A percentile compares a stretch with the other conserved stretches of the same genome.
Evolutionary conservation across 2,329 filamentous ascomycete species (phyloP).

Genomic region (Venturia asperata): DNA sequence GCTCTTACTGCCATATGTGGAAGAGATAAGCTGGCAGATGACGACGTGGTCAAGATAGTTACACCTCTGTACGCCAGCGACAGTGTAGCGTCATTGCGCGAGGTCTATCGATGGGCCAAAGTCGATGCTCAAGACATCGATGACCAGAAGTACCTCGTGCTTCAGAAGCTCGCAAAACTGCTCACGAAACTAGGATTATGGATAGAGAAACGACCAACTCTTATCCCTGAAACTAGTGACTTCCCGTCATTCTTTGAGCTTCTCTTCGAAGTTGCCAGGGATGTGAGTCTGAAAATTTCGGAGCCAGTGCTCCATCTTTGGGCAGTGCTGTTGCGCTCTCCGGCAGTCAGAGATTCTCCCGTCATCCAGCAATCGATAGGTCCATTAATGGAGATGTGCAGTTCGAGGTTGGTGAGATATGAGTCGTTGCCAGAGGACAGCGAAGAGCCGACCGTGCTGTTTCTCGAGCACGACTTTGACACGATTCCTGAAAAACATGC

Average conservation of each 20-base stretch:
- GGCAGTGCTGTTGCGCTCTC: slow-evolving; percentile 71
- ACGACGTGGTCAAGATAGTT: slow-evolving; percentile 71
- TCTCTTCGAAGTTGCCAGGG: slow-evolving; percentile 70
- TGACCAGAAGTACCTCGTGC: slow-evolving; percentile 83
- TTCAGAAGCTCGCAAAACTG: slow-evolving; percentile 93
- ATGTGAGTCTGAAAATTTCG: slow-evolving; percentile 83
- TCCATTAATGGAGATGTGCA: slow-evolving; percentile 74
- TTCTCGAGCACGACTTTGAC: slow-evolving; percentile 89
- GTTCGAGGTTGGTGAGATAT: slow-evolving; percentile 75
- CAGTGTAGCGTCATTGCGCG: slow-evolving; percentile 62
- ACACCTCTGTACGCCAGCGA: slow-evolving; percentile 70
- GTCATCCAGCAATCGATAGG: slow-evolving; percentile 58
- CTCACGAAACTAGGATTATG: slow-evolving; percentile 79
- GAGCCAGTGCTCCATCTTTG: slow-evolving; percentile 88
- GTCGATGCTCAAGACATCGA: slow-evolving; percentile 78
- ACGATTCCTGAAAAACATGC: slow-evolving; percentile 89
- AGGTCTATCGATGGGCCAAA: slow-evolving; percentile 71
- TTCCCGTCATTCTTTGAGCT: slow-evolving; percentile 71
- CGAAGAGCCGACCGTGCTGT: slow-evolving; percentile 69
- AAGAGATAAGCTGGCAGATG: slow-evolving; percentile 64
- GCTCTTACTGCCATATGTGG: slow-evolving; percentile 76
- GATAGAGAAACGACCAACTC: slow-evolving; percentile 66
- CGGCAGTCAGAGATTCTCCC: slow-evolving; percentile 59
- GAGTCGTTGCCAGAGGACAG: slow-evolving; percentile 79
- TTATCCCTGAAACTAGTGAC: slow-evolving; percentile 59